Percentiles rank a stretch among this genome's conserved stretches.
phyloP scores from a whole-genome alignment of 2,329 filamentous ascomycete species.

The Aspergillus sp. region DNA sequence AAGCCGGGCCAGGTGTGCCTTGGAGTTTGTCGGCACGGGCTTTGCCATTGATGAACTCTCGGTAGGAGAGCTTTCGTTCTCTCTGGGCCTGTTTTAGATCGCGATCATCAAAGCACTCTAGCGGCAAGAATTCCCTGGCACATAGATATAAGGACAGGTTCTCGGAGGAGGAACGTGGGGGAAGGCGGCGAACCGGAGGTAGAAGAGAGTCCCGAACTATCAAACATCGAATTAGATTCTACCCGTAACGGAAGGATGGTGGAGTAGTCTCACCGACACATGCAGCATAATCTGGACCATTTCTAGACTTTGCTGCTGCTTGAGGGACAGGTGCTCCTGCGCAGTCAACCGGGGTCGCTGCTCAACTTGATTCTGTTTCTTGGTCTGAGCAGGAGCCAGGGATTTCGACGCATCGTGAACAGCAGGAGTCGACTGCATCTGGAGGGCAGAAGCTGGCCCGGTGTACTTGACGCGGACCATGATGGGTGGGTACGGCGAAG shows the following conservation, averaged over 20 bases:
- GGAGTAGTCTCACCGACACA: slow-evolving; percentile 29
- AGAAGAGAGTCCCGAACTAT: slow-evolving; percentile 28
- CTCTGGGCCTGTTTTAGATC: slow-evolving; percentile 19
- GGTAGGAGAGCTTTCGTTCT: slow-evolving; percentile 18
- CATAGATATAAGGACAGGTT: slow-evolving; percentile 8
- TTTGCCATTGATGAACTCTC: slow-evolving; percentile 17
- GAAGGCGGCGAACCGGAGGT: slow-evolving; percentile 20
- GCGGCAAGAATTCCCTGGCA: slow-evolving; percentile 24
- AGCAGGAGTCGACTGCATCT: slow-evolving; percentile 10
- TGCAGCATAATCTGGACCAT: slow-evolving; percentile 41
- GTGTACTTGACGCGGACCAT: slow-evolving; percentile 17
- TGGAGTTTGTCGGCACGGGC: slow-evolving; percentile 3
- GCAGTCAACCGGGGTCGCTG: slow-evolving; percentile 3
- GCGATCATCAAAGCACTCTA: slow-evolving; percentile 25
- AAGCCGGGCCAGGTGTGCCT: slow-evolving; percentile 5
- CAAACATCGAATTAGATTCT: slow-evolving; percentile 3
- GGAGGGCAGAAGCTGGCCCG: slow-evolving; percentile 10
- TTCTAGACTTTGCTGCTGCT: slow-evolving; percentile 38
- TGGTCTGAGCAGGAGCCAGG: slow-evolving; percentile 6
- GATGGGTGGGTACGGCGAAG: background rate
- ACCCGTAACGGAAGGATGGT: background rate
- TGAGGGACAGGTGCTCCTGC: slow-evolving; percentile 13
- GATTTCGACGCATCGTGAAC: slow-evolving; percentile 3
- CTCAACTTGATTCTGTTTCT: slow-evolving; percentile 9
- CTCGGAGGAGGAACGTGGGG: background rate